These are phyloP conservation scores for Diutina mesorugosa DNA, from an alignment of 1,139 yeast species.

Conservation along the genomic window DNA sequence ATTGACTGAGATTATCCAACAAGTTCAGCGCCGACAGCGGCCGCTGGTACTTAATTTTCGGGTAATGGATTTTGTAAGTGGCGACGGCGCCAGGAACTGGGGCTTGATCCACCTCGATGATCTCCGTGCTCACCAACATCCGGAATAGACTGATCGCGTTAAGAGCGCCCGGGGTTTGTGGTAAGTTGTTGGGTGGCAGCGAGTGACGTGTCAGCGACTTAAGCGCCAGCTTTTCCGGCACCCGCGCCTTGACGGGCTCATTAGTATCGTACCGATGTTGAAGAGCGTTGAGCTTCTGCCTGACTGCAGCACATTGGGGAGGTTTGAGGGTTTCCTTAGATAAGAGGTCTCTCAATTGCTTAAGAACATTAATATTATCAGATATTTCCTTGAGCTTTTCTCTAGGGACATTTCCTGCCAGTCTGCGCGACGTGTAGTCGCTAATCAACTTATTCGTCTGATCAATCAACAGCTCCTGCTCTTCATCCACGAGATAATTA, in stretches of 20 bases:
- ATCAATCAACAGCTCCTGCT: conserved; percentile 23
- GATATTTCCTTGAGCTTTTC: conserved; percentile 18
- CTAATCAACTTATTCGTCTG: conserved; percentile 15
- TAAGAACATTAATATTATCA: conserved; percentile 29
- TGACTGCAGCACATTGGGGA: conserved; percentile 12
- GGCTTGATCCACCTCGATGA: not conserved
- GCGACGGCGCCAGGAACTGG: conserved; percentile 1
- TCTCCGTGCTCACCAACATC: not conserved
- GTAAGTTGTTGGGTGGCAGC: not conserved
- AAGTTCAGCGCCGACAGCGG: not conserved
- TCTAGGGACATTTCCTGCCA: conserved; percentile 18
- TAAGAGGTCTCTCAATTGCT: conserved; percentile 27
- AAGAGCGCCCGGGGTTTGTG: not conserved
- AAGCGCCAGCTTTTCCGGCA: not conserved
- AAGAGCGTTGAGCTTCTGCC: not conserved
- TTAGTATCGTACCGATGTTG: not conserved
- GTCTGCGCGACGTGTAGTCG: conserved; percentile 11
- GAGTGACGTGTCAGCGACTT: not conserved
- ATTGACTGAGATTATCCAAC: conserved; percentile 6
- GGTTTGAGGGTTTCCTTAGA: conserved; percentile 24
- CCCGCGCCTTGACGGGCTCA: not conserved
- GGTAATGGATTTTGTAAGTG: not conserved
- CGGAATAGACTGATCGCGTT: not conserved
- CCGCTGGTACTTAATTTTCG: not conserved
- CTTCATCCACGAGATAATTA: conserved; percentile 13